These are phyloP conservation scores for Aureoboletus auriporus DNA, from an alignment of 768 basidiomycete species.

Conservation along the genomic window DNA sequence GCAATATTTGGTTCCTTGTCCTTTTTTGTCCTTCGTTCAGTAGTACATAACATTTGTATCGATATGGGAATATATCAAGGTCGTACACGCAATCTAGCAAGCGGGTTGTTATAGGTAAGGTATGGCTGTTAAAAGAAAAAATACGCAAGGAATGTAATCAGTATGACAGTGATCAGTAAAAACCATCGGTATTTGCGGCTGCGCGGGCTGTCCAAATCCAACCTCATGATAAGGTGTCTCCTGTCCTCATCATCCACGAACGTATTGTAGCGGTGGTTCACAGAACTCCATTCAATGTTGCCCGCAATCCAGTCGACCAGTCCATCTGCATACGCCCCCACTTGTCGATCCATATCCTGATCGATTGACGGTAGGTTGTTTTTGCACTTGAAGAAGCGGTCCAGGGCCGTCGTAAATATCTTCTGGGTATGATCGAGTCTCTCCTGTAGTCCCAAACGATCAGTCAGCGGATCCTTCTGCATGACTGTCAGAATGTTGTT, in stretches of 20 bases:
- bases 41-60: too few species aligned
- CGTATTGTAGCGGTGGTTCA: slow-evolving; percentile 24
- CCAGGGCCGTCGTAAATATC: slow-evolving; percentile 18
- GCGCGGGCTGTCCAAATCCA: slow-evolving; percentile 6
- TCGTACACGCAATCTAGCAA: too few species aligned
- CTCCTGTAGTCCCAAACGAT: slow-evolving; percentile 21
- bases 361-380: slow-evolving; percentile 15
- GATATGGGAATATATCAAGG: too few species aligned
- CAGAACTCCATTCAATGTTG: slow-evolving; percentile 26
- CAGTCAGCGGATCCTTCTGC: slow-evolving; percentile 19
- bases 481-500: slow-evolving; percentile 28
- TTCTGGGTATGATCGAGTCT: slow-evolving; percentile 18
- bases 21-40: too few species aligned
- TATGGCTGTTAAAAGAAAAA: background rate
- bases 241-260: slow-evolving; percentile 20
- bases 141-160: slow-evolving; percentile 8
- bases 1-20: too few species aligned
- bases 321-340: slow-evolving; percentile 23
- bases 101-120: too few species aligned
- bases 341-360: slow-evolving; percentile 12
- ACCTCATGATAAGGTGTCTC: slow-evolving; percentile 17
- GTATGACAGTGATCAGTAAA: slow-evolving; percentile 1
- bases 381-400: slow-evolving; percentile 22
- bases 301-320: slow-evolving; percentile 24
- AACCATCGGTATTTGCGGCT: background rate